Evolutionary conservation across 2,329 filamentous ascomycete species (phyloP), one percentile per base, ranked within the genome.

Genomic region (Neodidymelliopsis sp.): DNA sequence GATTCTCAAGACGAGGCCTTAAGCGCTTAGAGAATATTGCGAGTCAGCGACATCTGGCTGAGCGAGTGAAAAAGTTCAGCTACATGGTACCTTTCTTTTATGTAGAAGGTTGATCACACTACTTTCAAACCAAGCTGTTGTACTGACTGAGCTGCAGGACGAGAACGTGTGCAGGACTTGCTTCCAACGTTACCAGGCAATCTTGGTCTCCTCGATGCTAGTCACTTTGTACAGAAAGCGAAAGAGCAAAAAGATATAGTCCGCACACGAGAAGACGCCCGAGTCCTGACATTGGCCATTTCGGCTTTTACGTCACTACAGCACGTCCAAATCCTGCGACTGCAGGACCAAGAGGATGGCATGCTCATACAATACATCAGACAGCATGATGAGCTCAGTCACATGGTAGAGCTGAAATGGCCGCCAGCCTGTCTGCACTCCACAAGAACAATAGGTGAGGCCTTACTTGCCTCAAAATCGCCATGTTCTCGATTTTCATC

Each of bases 301-400:
- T 71, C 74, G 24, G 79, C 80, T 2, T 88, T 88, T 60, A 80
- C 77, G 2, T 78, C 79, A 20, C 76, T 89, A 9, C 82, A 86
- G 60, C 81, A 87, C 62, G 79, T 88, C 39, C 84, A 87, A 53
- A 78, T 89, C 11, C 77, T 88, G 19, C 80, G 83, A 5, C 72
- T 87, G 10, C 81, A 84, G 55, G 84, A 87, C 52, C 74, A 79
- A 50, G 77, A 82, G 50, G 84, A 87, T 60, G 77, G 78, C 35
- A 70, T 76, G 16, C 74, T 86, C 11, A 72, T 82, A 34, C 73
- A 76, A 12, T 81, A 80, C 55, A 75, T 85, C 33, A 74, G 76
- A 35, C 71, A 77, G 36, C 75, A 79, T 48, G 74, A 77, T 33
- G 69, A 76, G 44, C 61, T 77, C 18, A 75, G 74, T 46, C 70